Evolutionary conservation across 139 green algal species (phyloP), one percentile per base, ranked within the genome.

Genomic region (Picochlorum sp.): DNA sequence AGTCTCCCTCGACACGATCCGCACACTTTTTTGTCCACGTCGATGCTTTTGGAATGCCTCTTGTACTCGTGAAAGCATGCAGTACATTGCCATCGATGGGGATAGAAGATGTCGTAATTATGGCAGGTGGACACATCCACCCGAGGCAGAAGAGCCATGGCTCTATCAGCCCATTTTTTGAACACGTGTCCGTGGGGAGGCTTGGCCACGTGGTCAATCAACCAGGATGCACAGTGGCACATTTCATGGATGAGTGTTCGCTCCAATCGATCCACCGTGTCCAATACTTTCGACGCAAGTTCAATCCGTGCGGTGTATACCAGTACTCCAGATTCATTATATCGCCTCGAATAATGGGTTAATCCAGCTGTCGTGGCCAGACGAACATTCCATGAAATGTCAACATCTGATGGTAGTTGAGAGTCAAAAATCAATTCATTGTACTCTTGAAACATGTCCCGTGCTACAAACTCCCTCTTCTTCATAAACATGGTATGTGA

Each of bases 201-300:
- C 61, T 83, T 85, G 54, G 74, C 74, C 1, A 45, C 59, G 66
- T 81, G 68, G 56, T 86, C 65, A 28, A 87, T 6, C 24, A 86
- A 45, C 80, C 80, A 88, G 34, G 77, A 69, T 28, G 76, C 82
- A 15, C 76, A 78, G 57, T 88, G 82, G 64, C 82, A 88, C 66
- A 88, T 57, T 69, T 87, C 81, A 63, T 87, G 81, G n/a, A 64
- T 67, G 30, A 88, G 69, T n/a, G 82, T 88, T 23, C 52, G 41
- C 37, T 74, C 54, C 67, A 88, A 74, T 63, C 77, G 77, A 26
- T 57, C 47, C 9, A 37, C 16, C 11, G n/a, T 41, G 64, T 88
- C 82, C 26, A 88, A 0, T 60, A 88, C 82, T 73, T 87, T 87
- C 47, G 50, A 64, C 20, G 54, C 70, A 13, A 88, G 73, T 70